These are phyloP conservation scores for Venustampulla echinocandica DNA, from an alignment of 495 filamentous ascomycete species.

Conservation along the genomic window DNA sequence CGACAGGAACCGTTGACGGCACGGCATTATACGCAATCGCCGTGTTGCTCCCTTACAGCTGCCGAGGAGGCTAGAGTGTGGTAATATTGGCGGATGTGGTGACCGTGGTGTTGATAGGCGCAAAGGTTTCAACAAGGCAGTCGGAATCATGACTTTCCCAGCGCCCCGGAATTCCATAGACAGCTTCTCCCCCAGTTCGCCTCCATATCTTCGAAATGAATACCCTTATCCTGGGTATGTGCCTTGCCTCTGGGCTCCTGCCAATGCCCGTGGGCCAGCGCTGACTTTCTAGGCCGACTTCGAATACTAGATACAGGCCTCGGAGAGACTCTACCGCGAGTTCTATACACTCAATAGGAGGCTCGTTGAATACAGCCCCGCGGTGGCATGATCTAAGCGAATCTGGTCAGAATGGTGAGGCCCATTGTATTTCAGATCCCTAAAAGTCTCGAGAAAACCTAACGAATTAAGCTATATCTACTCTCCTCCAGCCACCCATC, in stretches of 20 bases:
- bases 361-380: slow-evolving; percentile 58
- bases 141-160: slow-evolving; percentile 54
- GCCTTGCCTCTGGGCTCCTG: too few relatives aligned
- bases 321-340: slow-evolving; percentile 79
- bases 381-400: slow-evolving; percentile 59
- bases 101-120: background rate
- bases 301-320: slow-evolving; percentile 21
- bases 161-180: slow-evolving; percentile 63
- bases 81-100: background rate
- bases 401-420: slow-evolving; percentile 67
- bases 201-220: slow-evolving; percentile 45
- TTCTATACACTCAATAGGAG: slow-evolving; percentile 74
- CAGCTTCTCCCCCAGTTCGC: slow-evolving; percentile 46
- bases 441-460: background rate
- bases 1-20: background rate
- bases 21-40: background rate
- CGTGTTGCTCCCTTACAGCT: background rate
- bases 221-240: slow-evolving; percentile 47
- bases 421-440: background rate
- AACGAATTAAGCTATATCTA: slow-evolving; percentile 68
- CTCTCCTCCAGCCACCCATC: slow-evolving; percentile 82
- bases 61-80: slow-evolving; percentile 15
- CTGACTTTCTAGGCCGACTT: slow-evolving; percentile 8
- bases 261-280: too few relatives aligned
- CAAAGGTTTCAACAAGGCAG: background rate